These are phyloP conservation scores for Sporothrix protearum DNA, from an alignment of 2,329 filamentous ascomycete species.

Conservation along the genomic window DNA sequence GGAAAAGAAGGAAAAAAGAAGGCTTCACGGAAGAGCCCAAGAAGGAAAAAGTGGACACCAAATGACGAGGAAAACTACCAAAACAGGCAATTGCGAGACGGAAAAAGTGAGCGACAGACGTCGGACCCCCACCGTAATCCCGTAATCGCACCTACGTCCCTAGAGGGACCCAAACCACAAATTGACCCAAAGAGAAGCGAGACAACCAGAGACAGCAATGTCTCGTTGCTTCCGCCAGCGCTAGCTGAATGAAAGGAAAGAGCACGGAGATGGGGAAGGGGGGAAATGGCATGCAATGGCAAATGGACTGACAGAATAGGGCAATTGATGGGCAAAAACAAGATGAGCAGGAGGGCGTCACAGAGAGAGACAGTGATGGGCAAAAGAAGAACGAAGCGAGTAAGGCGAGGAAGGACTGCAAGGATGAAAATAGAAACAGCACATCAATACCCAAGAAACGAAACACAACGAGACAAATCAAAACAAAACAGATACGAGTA, in stretches of 20 bases:
- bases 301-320: background rate
- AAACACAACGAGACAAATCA: background rate
- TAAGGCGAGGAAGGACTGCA: background rate
- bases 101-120: too few relatives aligned
- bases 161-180: background rate
- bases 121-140: background rate
- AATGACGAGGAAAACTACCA: slow-evolving; percentile 6
- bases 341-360: background rate
- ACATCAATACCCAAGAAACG: background rate
- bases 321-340: background rate
- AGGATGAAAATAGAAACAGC: background rate
- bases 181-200: background rate
- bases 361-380: background rate
- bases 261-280: background rate
- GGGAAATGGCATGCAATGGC: background rate
- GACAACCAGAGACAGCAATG: slow-evolving; percentile 12
- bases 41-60: slow-evolving; percentile 7
- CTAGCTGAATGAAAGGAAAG: background rate
- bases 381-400: background rate
- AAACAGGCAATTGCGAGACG: slow-evolving; percentile 6
- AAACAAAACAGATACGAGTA: background rate
- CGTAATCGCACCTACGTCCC: background rate
- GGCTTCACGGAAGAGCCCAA: background rate
- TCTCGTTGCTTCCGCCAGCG: background rate
- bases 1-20: slow-evolving; percentile 12